phyloP scores from a whole-genome alignment of 495 filamentous ascomycete genomes.

The Penicillium soppii region DNA sequence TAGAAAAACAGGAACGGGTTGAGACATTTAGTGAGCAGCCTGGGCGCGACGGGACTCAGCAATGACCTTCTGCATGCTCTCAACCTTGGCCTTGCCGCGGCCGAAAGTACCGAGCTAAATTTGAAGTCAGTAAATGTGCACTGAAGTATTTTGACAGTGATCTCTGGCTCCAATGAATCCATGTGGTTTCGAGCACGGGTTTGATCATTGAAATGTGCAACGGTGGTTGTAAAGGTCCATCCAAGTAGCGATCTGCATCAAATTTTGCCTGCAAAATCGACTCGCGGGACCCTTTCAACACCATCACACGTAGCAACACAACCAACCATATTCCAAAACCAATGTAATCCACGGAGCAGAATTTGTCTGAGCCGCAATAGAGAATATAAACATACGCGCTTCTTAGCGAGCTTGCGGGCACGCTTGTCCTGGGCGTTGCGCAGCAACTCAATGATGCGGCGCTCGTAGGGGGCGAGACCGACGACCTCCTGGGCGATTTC shows the following conservation, averaged over 20 bases:
- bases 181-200: neutral
- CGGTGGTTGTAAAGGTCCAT: neutral
- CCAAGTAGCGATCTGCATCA: neutral
- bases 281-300: neutral
- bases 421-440: conserved; percentile 99
- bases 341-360: conserved; percentile 1
- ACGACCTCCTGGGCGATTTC: conserved; percentile 93
- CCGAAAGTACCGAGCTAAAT: conserved; percentile 88
- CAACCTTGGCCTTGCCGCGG: conserved; percentile 98
- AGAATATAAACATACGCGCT: conserved; percentile 64
- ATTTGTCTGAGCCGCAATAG: neutral
- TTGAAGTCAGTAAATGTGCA: conserved; percentile 17
- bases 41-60: conserved; percentile 83
- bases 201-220: neutral
- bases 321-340: neutral
- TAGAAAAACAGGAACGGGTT: conserved; percentile 36
- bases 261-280: neutral
- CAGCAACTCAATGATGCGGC: conserved; percentile 96
- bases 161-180: neutral
- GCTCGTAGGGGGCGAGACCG: conserved; percentile 94
- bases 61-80: conserved; percentile 96
- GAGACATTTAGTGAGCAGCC: conserved; percentile 63
- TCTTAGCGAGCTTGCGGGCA: conserved; percentile 98
- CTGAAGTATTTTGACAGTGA: neutral
- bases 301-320: neutral